Base-by-base conservation (phyloP, 2,329 filamentous ascomycete genomes). In the Ceratocystis destructans region DNA sequence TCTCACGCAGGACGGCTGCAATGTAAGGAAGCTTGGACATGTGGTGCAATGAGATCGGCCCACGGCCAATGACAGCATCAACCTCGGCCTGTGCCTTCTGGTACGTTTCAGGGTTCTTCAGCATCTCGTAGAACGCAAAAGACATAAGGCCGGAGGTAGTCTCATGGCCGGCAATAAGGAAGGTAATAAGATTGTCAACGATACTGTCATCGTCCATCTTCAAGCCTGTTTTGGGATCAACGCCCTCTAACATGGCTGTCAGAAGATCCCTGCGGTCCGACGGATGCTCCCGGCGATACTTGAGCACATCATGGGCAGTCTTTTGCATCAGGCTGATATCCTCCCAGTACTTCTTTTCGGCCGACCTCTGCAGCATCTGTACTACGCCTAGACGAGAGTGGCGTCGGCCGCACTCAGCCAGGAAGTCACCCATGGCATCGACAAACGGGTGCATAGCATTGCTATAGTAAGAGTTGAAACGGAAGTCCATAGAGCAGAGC, bases 381-480 rank as follows among this genome's bases (percentile, higher is more conserved):
- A 78, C 75, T 62, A 72, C 70, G 17, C 78, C 75, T 62, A 71
- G 72, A 17, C 81, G 78, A 67, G 74, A 75, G 10, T 79, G 73
- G 41, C 83, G 79, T 7, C 74, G 76, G 41, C 80, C 82, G 5
- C 79, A 81, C 68, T 86, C 84, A 12, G 73, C 71, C 1, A 91
- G 76, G 65, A 87, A 82, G n/a, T 79, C 79, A 1, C 79, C 78
- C 87, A 90, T 89, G 44, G 85, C 82, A 57, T 79, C 73, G 48
- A 90, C 79, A 70, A 91, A 90, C 0, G 87, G 87, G 70, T 91
- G 88, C 73, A 87, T 76, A 7, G 83, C 78, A 15, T 88, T 82
- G 33, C 79, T 79, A 72, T 90, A 91, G 74, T 86, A 90, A 0
- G 83, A 86, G 74, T 90, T 90, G 79, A 90, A 90, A 20, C 87